A percentile compares a stretch with the other conserved stretches of the same genome.
Conservation (phyloP, 2,329 filamentous ascomycete genomes). For the Dactylellina sp. region DNA sequence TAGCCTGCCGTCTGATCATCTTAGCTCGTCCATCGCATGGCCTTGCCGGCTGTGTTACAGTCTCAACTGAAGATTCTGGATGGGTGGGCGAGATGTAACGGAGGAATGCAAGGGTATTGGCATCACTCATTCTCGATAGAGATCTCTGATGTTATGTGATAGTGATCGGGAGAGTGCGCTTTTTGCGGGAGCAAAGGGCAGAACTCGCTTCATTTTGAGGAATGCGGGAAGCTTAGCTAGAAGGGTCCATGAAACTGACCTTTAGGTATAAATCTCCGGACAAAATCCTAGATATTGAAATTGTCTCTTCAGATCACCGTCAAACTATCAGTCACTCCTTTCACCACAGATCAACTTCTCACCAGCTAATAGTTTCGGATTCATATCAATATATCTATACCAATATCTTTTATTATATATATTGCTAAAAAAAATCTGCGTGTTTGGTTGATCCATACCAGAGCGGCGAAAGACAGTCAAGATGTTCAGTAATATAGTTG, state of each 20-base stretch:
- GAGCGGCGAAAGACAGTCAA: not conserved
- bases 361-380: too few species aligned
- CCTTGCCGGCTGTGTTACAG: conserved; percentile 22
- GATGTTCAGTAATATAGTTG: conserved; percentile 16
- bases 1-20: too few species aligned
- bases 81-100: conserved; percentile 16
- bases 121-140: not conserved
- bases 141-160: not conserved
- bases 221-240: not conserved
- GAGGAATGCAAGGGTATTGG: conserved; percentile 18
- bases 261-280: conserved; percentile 4
- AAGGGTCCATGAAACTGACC: not conserved
- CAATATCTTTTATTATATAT: not conserved
- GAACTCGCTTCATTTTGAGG: not conserved
- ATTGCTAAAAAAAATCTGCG: not conserved
- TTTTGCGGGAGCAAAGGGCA: not conserved
- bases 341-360: not conserved
- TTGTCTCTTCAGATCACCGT: not conserved
- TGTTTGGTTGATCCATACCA: not conserved
- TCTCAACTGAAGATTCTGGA: conserved; percentile 1
- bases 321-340: conserved; percentile 23
- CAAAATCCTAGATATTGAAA: not conserved
- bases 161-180: not conserved
- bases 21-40: conserved; percentile 14
- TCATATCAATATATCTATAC: too few species aligned